Base-by-base conservation (phyloP, 805 yeast species). In the Ogataea neopini region DNA sequence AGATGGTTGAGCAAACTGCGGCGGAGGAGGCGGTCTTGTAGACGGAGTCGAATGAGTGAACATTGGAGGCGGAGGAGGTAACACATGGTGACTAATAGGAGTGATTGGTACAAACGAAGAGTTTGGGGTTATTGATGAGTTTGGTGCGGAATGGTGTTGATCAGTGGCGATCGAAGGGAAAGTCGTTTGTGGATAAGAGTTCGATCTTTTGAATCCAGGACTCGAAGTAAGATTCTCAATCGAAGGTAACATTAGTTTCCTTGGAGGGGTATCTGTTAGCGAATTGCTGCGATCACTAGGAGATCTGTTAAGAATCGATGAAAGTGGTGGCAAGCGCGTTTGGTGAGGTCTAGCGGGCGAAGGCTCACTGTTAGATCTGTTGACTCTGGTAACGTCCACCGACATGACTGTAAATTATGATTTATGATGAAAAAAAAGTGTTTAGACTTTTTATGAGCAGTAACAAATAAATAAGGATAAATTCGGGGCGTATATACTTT, bases 321-420 rank as follows among this genome's bases (percentile, higher is more conserved):
- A 52, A 18, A 60, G 51, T n/a, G 64, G 61, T 18, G 64, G 64
- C 35, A 60, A 46, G 33, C 59, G 52, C 25, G 57, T 53, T 22
- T 47, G 54, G 29, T 49, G 43, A 6, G 43, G 37, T 28, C 33
- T 49, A 4, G 44, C 44, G 13, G 60, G 60, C 11, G 63, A 58
- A n/a, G 61, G 61, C 25, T 58, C 61, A 29, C 58, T 53, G 32
- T 56, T 53, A 40, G 63, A 52, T 50, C 62, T 56, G 33, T 46
- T 51, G 37, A 50, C 48, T 49, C 57, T 51, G 20, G 59, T 40
- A n/a, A 52, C 51, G 49, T 58, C 54, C 35, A 54, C 57, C n/a
- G 58, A 52, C 60, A 56, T 56, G 37, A 7, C 22, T n/a, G 32
- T 6, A 7, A 15, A 4, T 13, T 29, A 17, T 19, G 19, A 35